Conservation (phyloP, 2,329 filamentous ascomycete genomes). For the Diaporthe aspalathi region DNA sequence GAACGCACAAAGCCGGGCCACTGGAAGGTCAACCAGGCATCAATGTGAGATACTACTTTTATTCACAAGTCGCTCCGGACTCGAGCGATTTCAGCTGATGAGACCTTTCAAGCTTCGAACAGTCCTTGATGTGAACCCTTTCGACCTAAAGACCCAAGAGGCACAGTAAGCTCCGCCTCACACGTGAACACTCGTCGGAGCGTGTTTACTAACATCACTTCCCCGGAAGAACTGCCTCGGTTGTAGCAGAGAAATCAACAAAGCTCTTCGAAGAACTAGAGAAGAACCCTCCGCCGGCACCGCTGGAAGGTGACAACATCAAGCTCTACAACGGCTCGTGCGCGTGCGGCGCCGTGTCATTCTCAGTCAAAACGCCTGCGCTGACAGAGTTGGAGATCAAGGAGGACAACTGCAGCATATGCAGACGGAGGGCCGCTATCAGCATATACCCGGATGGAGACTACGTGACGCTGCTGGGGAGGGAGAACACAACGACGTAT, state of each 20-base stretch:
- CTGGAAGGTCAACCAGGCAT: constrained; percentile 42
- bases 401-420: constrained; percentile 53
- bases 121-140: constrained; percentile 44
- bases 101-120: constrained; percentile 33
- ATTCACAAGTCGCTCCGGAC: neutral
- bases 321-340: constrained; percentile 44
- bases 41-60: constrained; percentile 40
- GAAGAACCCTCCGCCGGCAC: neutral
- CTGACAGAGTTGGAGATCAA: constrained; percentile 54
- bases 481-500: constrained; percentile 46
- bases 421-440: constrained; percentile 47
- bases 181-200: no score
- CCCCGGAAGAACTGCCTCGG: constrained; percentile 5
- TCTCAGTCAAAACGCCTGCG: constrained; percentile 39
- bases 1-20: constrained; percentile 43
- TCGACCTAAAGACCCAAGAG: constrained; percentile 40
- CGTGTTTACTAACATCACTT: neutral
- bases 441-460: constrained; percentile 46
- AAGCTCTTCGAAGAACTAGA: neutral
- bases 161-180: constrained; percentile 1
- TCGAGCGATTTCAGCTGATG: neutral
- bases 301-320: neutral
- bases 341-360: constrained; percentile 44
- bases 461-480: constrained; percentile 45
- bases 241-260: neutral